A percentile compares a stretch with the other conserved stretches of the same genome.
Evolutionary conservation across 2,329 filamentous ascomycete genomes (phyloP).

Genomic region (Huntiella moniliformis): DNA sequence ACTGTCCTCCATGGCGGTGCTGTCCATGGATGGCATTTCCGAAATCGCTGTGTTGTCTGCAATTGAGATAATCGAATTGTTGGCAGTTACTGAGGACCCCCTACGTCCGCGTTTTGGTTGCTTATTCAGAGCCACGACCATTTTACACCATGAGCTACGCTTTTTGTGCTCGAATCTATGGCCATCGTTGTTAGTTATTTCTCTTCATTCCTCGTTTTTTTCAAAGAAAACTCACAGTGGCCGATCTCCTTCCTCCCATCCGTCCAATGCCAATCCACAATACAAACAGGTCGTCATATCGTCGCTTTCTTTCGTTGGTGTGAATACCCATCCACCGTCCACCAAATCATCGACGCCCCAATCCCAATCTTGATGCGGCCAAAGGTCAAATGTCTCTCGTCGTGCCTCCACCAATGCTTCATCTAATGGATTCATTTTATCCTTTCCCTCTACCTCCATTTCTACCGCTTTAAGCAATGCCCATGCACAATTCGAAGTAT

Average conservation of each 20-base stretch:
- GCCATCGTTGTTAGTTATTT: slow-evolving; percentile 14
- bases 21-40: slow-evolving; percentile 20
- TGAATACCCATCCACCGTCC: slow-evolving; percentile 87
- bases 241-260: slow-evolving; percentile 86
- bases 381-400: slow-evolving; percentile 63
- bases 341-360: slow-evolving; percentile 84
- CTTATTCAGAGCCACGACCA: slow-evolving; percentile 51
- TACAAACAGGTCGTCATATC: slow-evolving; percentile 87
- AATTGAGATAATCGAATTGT: slow-evolving; percentile 45
- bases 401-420: slow-evolving; percentile 57
- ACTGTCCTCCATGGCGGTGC: slow-evolving; percentile 36
- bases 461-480: slow-evolving; percentile 52
- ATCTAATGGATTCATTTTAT: slow-evolving; percentile 54
- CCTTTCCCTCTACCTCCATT: slow-evolving; percentile 40
- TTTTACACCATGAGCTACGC: slow-evolving; percentile 61
- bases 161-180: slow-evolving; percentile 66
- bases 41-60: slow-evolving; percentile 37
- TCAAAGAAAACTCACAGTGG: slow-evolving; percentile 43
- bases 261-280: slow-evolving; percentile 74
- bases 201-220: too few species aligned
- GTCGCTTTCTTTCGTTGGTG: slow-evolving; percentile 61
- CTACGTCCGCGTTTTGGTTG: slow-evolving; percentile 39
- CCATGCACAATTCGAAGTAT: slow-evolving; percentile 72
- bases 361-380: slow-evolving; percentile 88
- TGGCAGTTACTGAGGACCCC: slow-evolving; percentile 35